A percentile compares a stretch with the other conserved stretches of the same genome.
These are phyloP conservation scores for Usnea hakonensis DNA, from an alignment of 495 filamentous ascomycete genomes.

Conservation along the genomic window DNA sequence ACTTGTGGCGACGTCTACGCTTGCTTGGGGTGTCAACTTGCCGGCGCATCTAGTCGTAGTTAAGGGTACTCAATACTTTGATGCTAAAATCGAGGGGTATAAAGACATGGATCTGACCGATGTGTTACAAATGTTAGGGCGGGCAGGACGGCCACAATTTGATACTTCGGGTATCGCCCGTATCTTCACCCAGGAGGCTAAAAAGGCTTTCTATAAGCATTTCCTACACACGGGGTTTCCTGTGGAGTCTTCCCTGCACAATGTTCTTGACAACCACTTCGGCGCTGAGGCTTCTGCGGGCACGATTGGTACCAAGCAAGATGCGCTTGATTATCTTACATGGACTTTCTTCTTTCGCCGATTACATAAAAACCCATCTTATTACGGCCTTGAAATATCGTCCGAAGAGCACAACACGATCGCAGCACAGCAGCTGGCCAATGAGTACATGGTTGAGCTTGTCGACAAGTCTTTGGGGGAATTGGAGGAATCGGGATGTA, in stretches of 20 bases:
- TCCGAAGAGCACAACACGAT: slow-evolving; percentile 87
- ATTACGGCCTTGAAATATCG: slow-evolving; percentile 92
- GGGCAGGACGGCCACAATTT: slow-evolving; percentile 93
- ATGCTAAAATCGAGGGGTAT: slow-evolving; percentile 95
- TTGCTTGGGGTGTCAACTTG: slow-evolving; percentile 98
- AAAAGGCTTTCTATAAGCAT: slow-evolving; percentile 99
- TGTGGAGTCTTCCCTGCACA: slow-evolving; percentile 92
- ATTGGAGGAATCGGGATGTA: slow-evolving; percentile 73
- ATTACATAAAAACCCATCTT: slow-evolving; percentile 96
- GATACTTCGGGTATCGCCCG: slow-evolving; percentile 90
- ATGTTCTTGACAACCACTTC: slow-evolving; percentile 93
- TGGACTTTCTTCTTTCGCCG: slow-evolving; percentile 99
- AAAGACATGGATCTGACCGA: slow-evolving; percentile 99
- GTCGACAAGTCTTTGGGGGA: slow-evolving; percentile 79
- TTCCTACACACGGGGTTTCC: slow-evolving; percentile 98
- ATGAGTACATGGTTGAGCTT: slow-evolving; percentile 85
- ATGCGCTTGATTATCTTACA: slow-evolving; percentile 94
- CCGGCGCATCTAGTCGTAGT: slow-evolving; percentile 96
- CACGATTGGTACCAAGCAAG: slow-evolving; percentile 88
- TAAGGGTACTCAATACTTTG: slow-evolving; percentile 97
- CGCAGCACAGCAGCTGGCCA: slow-evolving; percentile 74
- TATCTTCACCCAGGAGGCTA: slow-evolving; percentile 94
- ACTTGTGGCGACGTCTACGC: slow-evolving; percentile 88
- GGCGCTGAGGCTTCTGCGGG: slow-evolving; percentile 91
- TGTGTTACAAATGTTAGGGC: slow-evolving; percentile 95